A percentile compares a stretch with the other conserved stretches of the same genome.
These are phyloP conservation scores for Yueomyces sp. DNA, from an alignment of 805 yeast genomes.

Conservation along the genomic window DNA sequence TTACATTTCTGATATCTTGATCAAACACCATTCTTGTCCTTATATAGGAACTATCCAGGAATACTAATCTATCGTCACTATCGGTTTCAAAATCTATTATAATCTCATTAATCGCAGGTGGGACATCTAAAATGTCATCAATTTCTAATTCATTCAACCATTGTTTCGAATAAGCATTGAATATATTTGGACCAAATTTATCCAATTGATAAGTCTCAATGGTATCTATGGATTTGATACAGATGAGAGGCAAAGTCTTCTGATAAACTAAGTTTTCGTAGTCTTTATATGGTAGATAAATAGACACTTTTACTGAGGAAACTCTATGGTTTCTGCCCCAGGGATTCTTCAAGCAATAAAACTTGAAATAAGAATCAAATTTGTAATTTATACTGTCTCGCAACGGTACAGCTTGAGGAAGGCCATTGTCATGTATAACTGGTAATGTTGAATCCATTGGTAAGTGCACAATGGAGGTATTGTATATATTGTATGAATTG, in stretches of 20 bases:
- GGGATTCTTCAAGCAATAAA: conserved; percentile 10
- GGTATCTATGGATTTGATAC: neutral
- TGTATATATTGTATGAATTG: neutral
- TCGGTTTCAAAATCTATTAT: neutral
- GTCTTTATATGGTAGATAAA: too few species aligned
- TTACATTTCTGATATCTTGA: conserved; percentile 19
- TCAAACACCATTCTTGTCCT: conserved; percentile 14
- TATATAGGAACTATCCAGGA: conserved; percentile 11
- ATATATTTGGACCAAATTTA: conserved; percentile 5
- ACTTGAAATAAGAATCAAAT: conserved; percentile 13
- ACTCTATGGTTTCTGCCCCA: neutral
- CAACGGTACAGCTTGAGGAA: conserved; percentile 11
- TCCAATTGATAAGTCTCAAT: conserved; percentile 1
- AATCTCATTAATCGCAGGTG: conserved; percentile 1
- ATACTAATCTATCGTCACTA: conserved; percentile 4
- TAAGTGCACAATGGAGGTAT: conserved; percentile 1
- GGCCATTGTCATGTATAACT: conserved; percentile 11
- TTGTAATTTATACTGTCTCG: conserved; percentile 14
- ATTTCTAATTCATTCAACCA: conserved; percentile 7
- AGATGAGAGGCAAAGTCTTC: neutral
- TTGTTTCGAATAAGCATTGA: neutral
- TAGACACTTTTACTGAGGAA: neutral
- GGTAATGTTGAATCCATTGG: conserved; percentile 10
- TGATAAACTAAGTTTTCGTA: neutral
- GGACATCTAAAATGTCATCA: conserved; percentile 7